A percentile compares a stretch with the other conserved stretches of the same genome.
phyloP scores from a whole-genome alignment of 371 early-diverging fungal genomes.

The Dipsacomyces acuminosporus region DNA sequence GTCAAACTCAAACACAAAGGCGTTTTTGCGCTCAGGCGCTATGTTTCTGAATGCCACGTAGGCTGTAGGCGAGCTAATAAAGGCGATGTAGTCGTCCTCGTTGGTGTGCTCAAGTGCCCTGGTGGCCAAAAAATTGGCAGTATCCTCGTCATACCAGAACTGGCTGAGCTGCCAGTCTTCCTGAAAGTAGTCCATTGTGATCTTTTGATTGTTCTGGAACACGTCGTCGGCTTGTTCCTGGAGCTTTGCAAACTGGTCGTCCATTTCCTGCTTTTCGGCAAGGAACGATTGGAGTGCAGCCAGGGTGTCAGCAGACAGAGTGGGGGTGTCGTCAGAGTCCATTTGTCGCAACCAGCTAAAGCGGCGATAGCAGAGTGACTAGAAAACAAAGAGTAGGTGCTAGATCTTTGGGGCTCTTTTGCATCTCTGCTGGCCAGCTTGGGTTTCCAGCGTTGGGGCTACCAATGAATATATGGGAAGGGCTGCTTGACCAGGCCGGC shows the following conservation, averaged over 20 bases:
- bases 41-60: slow-evolving; percentile 55
- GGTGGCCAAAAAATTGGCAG: slow-evolving; percentile 51
- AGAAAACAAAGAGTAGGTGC: no score
- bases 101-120: slow-evolving; percentile 52
- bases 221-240: slow-evolving; percentile 52
- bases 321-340: slow-evolving; percentile 19
- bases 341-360: no score
- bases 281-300: slow-evolving; percentile 59
- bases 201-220: slow-evolving; percentile 39
- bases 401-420: no score
- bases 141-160: slow-evolving; percentile 65
- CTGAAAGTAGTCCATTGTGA: slow-evolving; percentile 57
- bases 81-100: slow-evolving; percentile 51
- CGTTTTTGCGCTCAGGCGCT: slow-evolving; percentile 31
- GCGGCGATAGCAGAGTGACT: no score
- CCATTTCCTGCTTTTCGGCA: slow-evolving; percentile 53
- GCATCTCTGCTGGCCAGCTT: no score
- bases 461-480: no score
- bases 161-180: slow-evolving; percentile 74
- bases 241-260: slow-evolving; percentile 55
- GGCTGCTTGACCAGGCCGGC: no score
- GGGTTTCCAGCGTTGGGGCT: no score
- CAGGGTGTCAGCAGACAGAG: slow-evolving; percentile 53
- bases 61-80: slow-evolving; percentile 61
- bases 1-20: slow-evolving; percentile 60